A percentile compares a stretch with the other conserved stretches of the same genome.
These are phyloP conservation scores for Artemisia annua DNA, from an alignment of 129 eudicot species.

Conservation along the genomic window DNA sequence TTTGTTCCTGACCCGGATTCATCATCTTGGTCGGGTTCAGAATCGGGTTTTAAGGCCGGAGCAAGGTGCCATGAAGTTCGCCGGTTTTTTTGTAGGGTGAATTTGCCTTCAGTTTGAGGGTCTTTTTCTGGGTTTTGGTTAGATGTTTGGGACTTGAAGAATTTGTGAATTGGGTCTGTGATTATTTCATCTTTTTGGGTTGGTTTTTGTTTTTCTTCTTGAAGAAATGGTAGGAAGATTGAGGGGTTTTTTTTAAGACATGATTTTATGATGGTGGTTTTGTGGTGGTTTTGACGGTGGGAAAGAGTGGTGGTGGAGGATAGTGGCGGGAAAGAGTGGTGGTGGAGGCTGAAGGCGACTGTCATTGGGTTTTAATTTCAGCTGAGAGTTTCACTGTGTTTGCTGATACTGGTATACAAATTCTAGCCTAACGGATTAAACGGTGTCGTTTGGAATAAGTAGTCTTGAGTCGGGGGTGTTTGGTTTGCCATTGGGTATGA, in stretches of 20 bases:
- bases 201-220: constrained; percentile 36
- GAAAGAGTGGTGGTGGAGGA: constrained; percentile 13
- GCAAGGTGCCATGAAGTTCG: constrained; percentile 78
- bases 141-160: constrained; percentile 64
- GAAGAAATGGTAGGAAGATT: constrained; percentile 69
- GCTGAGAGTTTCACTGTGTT: constrained; percentile 15
- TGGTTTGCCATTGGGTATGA: too few species aligned
- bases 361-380: constrained; percentile 24
- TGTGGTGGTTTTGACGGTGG: constrained; percentile 4
- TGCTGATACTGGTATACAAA: not conserved
- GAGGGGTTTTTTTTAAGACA: not conserved
- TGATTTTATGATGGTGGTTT: not conserved
- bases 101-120: constrained; percentile 54
- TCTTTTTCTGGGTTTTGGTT: constrained; percentile 40
- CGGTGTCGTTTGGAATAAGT: not conserved
- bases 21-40: not conserved
- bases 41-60: constrained; percentile 3
- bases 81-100: constrained; percentile 73
- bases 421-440: not conserved
- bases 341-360: constrained; percentile 28
- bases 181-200: constrained; percentile 23
- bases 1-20: not conserved
- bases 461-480: too few species aligned
- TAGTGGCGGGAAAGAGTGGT: constrained; percentile 18
- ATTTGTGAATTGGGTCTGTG: constrained; percentile 68